A percentile compares a stretch with the other conserved stretches of the same genome.
Evolutionary conservation across 2,329 filamentous ascomycete genomes (phyloP).

Genomic region (Exophiala sp.): DNA sequence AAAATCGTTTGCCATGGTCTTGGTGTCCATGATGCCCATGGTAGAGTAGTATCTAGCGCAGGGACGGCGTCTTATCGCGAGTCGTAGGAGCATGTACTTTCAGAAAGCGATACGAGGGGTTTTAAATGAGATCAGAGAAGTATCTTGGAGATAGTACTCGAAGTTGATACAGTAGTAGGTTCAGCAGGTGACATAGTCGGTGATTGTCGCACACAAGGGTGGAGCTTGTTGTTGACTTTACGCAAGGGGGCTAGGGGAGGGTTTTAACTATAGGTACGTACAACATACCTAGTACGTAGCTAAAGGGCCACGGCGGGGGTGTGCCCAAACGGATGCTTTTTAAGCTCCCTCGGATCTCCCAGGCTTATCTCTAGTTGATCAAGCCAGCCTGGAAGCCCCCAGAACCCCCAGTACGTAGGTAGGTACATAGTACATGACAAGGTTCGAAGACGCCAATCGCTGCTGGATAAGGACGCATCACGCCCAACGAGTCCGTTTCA

Average conservation of each 20-base stretch:
- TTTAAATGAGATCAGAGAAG: too few species aligned
- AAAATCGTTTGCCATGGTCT: constrained; percentile 66
- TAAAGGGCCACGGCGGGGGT: too few species aligned
- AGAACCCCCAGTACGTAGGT: too few species aligned
- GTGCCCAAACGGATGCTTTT: too few species aligned
- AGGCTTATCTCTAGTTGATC: too few species aligned
- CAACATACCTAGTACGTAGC: too few species aligned
- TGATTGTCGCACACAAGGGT: too few species aligned
- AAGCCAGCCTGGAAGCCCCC: too few species aligned
- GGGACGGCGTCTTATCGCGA: constrained; percentile 3
- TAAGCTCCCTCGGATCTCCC: not conserved
- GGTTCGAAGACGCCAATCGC: not conserved
- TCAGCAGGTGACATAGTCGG: too few species aligned
- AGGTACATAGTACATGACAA: not conserved
- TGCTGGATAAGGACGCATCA: not conserved
- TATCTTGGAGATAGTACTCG: too few species aligned
- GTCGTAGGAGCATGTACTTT: constrained; percentile 19
- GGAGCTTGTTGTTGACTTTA: not conserved
- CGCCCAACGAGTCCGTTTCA: constrained; percentile 4
- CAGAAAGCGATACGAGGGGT: not conserved
- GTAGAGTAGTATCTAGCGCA: constrained; percentile 21
- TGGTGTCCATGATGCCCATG: constrained; percentile 31
- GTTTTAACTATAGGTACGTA: not conserved
- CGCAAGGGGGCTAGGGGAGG: not conserved
- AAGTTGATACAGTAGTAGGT: not conserved